These are phyloP conservation scores for Anthoceros angustus DNA, from an alignment of 225 moss, liverwort and hornwort species.

Conservation along the genomic window DNA sequence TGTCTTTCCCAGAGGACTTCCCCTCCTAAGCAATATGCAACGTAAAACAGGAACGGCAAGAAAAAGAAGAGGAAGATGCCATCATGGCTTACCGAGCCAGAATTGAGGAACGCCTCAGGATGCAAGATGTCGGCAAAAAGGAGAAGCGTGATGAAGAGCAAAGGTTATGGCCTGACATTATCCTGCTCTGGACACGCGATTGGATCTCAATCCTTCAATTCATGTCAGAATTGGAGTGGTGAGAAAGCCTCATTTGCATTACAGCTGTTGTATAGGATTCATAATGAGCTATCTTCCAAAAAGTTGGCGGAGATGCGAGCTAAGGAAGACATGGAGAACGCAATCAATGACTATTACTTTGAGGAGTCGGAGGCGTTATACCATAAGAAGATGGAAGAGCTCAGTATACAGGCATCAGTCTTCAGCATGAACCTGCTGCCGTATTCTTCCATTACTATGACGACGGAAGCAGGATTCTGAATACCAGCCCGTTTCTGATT, in stretches of 20 bases:
- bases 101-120: background rate
- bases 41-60: background rate
- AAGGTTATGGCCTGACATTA: background rate
- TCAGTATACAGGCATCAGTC: background rate
- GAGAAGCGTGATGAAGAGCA: slow-evolving; percentile 3
- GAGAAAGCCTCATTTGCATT: too few species aligned
- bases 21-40: background rate
- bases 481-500: background rate
- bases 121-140: background rate
- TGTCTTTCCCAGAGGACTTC: too few species aligned
- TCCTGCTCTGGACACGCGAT: too few species aligned
- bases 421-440: background rate
- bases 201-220: too few species aligned
- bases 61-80: background rate
- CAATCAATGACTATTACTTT: background rate
- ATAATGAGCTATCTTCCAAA: background rate
- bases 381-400: slow-evolving; percentile 4
- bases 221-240: too few species aligned
- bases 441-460: background rate
- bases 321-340: background rate
- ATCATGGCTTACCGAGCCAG: background rate
- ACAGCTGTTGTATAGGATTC: background rate
- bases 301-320: slow-evolving; percentile 4
- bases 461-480: background rate
- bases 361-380: background rate